phyloP scores from a whole-genome alignment of 257 asterid genomes.

The Solanum rostratum region DNA sequence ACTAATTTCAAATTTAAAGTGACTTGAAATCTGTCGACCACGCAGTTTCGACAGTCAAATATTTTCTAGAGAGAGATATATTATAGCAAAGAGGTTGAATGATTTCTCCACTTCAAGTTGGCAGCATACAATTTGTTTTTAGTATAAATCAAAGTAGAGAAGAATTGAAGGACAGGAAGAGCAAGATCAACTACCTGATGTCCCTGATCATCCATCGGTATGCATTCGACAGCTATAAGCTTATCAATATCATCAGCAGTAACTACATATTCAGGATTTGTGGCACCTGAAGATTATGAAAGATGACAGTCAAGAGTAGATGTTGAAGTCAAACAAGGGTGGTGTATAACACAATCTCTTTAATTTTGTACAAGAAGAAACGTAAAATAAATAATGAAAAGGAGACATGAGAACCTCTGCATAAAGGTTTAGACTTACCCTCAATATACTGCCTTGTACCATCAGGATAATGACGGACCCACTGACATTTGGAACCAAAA shows the following conservation, averaged over 20 bases:
- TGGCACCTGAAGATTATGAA: constrained; percentile 58
- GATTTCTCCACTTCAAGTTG: not conserved
- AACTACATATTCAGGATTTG: constrained; percentile 90
- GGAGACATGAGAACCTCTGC: not conserved
- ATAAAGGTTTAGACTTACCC: constrained; percentile 34
- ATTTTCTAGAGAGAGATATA: not conserved
- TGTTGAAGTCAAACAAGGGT: not conserved
- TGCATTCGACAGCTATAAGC: constrained; percentile 93
- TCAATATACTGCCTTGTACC: constrained; percentile 96
- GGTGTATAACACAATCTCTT: not conserved
- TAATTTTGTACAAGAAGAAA: not conserved
- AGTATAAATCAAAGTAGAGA: not conserved
- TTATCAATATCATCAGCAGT: constrained; percentile 97
- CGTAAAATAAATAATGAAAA: not conserved
- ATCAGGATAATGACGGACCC: constrained; percentile 99
- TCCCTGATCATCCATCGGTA: constrained; percentile 98
- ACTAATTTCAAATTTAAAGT: not conserved
- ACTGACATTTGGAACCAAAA: constrained; percentile 35
- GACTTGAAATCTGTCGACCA: not conserved
- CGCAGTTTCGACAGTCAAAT: not conserved
- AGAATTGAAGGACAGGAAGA: not conserved
- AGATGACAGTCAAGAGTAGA: not conserved
- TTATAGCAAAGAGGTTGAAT: not conserved
- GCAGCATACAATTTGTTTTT: not conserved
- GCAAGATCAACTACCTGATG: constrained; percentile 42